Evolutionary conservation across 2,329 filamentous ascomycete genomes (phyloP), one percentile per base, ranked within the genome.

Genomic region (Conoideocrella luteorostrata): DNA sequence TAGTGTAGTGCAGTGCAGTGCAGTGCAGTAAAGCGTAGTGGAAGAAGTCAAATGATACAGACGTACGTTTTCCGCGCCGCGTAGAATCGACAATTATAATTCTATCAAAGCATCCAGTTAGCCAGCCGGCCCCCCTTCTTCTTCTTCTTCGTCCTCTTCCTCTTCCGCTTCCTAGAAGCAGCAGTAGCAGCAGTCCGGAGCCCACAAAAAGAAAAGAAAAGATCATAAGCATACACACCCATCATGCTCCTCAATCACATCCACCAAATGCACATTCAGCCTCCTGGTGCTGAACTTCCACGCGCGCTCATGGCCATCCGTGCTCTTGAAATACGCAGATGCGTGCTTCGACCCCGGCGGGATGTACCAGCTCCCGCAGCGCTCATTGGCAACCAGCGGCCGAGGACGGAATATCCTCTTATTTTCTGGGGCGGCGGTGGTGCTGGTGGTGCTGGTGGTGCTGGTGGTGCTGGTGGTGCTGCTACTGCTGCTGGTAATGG

Each of bases 351-450:
- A 57, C 7, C 63, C 63, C 0, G 83, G 83, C 26, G 71, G 66
- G 21, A 97, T 85, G 62, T 97, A 97, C 93, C 93, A 98, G 64
- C 87, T 91, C 1, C 93, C 93, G 62, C 93, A 97, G 47, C 93
- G 78, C 69, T 97, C 90, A 59, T 98, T 98, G 23, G 91, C 89
- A 12, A 97, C 72, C 2, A 97, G 70, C 0, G 89, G 88, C 2
- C 91, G 69, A 13, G n/a, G 15, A n/a, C n/a, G n/a, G n/a, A n/a
- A n/a, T n/a, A n/a, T n/a, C n/a, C n/a, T n/a, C n/a, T n/a, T n/a
- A n/a, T n/a, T n/a, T n/a, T n/a, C n/a, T n/a, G n/a, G n/a, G n/a
- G n/a, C n/a, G n/a, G n/a, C n/a, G n/a, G n/a, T n/a, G n/a, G n/a
- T n/a, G n/a, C n/a, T n/a, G n/a, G n/a, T n/a, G n/a, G n/a, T n/a